Base-by-base conservation (phyloP, 805 yeast species). In the Pichia sporocuriosa region DNA sequence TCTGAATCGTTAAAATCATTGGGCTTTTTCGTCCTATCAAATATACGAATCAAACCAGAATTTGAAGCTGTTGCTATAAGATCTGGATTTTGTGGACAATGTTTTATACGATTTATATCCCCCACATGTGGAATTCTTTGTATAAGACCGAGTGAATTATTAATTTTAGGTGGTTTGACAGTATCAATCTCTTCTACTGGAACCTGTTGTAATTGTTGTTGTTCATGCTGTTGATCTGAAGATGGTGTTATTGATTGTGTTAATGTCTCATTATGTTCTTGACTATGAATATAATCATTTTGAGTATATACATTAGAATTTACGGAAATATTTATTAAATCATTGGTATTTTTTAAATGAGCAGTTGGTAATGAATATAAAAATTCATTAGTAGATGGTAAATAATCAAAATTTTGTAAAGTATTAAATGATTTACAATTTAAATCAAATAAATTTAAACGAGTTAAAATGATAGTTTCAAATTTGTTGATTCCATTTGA, bases 71-170 rank as follows among this genome's bases (percentile, higher is more conserved):
- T 73, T 2, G 89, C 86, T 5, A 89, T 69, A 5, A 89, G 55
- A 54, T 88, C 93, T 2, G 93, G 93, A 53, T 89, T 89, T 50
- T 83, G 90, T 0, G 96, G 95, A 79, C 84, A 75, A 53, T 74
- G 76, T 28, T 81, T 68, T 0, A 84, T 79, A 46, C 75, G 73
- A 56, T 86, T 85, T 42, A 88, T 80, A 48, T 82, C 93, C 2
- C 85, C 88, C 1, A 65, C 58, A 50, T 79, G 87, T 26, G 73
- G 68, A n/a, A 84, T 78, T 34, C 72, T 70, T 59, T 84, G 94
- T 4, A 69, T 35, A 19, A 57, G 7, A 16, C 44, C 39, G 28
- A 51, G 6, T 5, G 51, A 35, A 23, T 48, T 48, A 23, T 40
- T 45, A 4, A 44, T 32, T n/a, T 31, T 37, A 24, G 40, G 26